Base-by-base conservation (phyloP, 352 stramenopile species). In the Phytophthora sansomeana region DNA sequence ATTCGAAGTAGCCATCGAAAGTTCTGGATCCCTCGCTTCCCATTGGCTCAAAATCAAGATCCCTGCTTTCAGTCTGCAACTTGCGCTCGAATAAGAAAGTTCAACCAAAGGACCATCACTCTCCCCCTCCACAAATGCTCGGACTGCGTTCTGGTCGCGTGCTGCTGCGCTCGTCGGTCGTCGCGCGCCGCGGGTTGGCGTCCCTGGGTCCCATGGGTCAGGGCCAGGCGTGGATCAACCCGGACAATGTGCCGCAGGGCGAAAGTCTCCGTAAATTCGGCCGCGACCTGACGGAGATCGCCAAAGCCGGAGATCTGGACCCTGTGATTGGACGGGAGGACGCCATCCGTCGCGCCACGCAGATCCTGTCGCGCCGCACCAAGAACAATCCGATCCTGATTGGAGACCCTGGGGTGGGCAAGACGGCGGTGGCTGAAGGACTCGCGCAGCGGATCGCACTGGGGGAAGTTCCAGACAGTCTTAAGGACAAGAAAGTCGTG, bases 371-470 rank as follows among this genome's bases (percentile, higher is more conserved):
- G 29, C 85, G 97, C 13, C 80, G 97, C 17, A 99, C 95, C 28
- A 99, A 99, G 90, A 99, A 99, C 72, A 99, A 99, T 73, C 97
- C 97, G 3, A 94, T 98, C 43, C 79, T 99, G 39, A 98, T 99
- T 65, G 97, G 97, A 52, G 96, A 99, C 77, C 96, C 97, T 0
- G 97, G 97, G 60, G 96, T 98, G 30, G 96, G 96, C 59, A 99
- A 99, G 76, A 99, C 97, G 4, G 89, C 92, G 19, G 97, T 98
- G 71, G 92, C 87, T 0, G 93, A 99, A 77, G 97, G 96, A n/a
- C 81, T 99, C 13, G 97, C 97, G 29, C 96, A 99, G 77, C 87
- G 96, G 33, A 99, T 99, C 69, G 85, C 98, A 14, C 63, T 84
- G 6, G 93, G 70, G 4, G 96, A 99, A 82, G 97, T 99, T 26